These are phyloP conservation scores for Pelargonium myrrhifolium DNA, from an alignment of 441 rosid genomes.

Conservation along the genomic window DNA sequence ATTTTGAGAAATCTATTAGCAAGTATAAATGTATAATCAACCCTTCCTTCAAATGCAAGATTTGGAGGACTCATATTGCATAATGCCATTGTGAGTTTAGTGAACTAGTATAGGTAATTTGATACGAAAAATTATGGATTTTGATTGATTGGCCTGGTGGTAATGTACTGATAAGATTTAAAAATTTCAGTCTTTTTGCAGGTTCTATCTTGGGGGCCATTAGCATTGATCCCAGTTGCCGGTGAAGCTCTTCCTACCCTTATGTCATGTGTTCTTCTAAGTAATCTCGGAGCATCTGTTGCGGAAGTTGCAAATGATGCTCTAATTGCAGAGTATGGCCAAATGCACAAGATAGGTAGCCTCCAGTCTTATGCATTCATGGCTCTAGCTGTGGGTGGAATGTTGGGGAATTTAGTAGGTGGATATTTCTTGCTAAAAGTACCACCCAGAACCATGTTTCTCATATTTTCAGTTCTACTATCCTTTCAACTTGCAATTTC, in stretches of 20 bases:
- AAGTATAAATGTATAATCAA: too few species aligned
- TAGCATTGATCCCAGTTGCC: conserved; percentile 50
- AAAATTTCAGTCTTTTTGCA: conserved; percentile 49
- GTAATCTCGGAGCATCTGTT: conserved; percentile 75
- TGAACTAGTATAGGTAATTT: neutral
- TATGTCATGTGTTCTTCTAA: conserved; percentile 49
- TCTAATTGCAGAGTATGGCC: conserved; percentile 73
- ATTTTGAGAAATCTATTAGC: too few species aligned
- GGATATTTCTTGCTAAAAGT: conserved; percentile 47
- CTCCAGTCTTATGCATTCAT: conserved; percentile 75
- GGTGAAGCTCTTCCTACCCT: conserved; percentile 52
- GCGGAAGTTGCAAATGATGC: conserved; percentile 81
- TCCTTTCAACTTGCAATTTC: conserved; percentile 49
- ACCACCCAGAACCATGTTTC: conserved; percentile 45
- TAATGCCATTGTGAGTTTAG: neutral
- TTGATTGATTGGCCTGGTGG: conserved; percentile 7
- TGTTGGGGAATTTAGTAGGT: conserved; percentile 63
- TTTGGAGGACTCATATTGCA: neutral
- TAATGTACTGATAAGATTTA: conserved; percentile 12
- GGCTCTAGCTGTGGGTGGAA: conserved; percentile 72
- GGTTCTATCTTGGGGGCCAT: conserved; percentile 64
- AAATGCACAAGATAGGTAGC: conserved; percentile 34
- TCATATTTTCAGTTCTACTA: conserved; percentile 40
- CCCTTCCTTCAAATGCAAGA: too few species aligned
- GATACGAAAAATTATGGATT: neutral